Evolutionary conservation across 1,284 basidiomycete genomes (phyloP).

Genomic region (Inonotus obliquus): DNA sequence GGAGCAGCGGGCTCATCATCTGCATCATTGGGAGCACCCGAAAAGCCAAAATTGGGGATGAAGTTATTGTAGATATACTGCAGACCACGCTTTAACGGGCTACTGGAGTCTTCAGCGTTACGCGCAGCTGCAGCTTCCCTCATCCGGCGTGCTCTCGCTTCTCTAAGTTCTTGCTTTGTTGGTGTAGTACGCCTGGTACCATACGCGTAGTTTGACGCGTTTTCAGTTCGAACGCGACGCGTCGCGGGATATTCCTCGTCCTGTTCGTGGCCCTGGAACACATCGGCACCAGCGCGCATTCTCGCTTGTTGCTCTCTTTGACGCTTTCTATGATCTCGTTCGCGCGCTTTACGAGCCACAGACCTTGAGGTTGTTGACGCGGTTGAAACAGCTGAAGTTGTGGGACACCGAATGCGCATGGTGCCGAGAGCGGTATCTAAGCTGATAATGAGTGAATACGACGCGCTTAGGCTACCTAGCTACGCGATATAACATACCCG

Average conservation of each 20-base stretch:
- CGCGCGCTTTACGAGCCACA: not conserved
- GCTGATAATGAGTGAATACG: not conserved
- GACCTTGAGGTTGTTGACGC: not conserved
- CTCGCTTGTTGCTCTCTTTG: not conserved
- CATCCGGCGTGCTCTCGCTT: not conserved
- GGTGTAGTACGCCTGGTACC: not conserved
- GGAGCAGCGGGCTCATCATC: not conserved
- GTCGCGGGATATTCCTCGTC: not conserved
- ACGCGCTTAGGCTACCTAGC: not conserved
- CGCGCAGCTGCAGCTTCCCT: not conserved
- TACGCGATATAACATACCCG: not conserved
- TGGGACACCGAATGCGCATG: not conserved
- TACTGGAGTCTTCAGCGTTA: not conserved
- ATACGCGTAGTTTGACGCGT: not conserved
- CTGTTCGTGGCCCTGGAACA: not conserved
- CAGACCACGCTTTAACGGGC: not conserved
- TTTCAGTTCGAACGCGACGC: not conserved
- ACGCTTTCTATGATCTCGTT: not conserved
- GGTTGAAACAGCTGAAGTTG: not conserved
- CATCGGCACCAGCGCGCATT: not conserved
- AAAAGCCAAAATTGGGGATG: not conserved
- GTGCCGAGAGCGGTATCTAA: not conserved
- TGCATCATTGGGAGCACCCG: not conserved
- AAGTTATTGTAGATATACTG: not conserved
- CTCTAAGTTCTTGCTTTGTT: not conserved